Evolutionary conservation across 495 filamentous ascomycete species (phyloP), one percentile per base, ranked within the genome.

Genomic region (Extremus antarcticus): DNA sequence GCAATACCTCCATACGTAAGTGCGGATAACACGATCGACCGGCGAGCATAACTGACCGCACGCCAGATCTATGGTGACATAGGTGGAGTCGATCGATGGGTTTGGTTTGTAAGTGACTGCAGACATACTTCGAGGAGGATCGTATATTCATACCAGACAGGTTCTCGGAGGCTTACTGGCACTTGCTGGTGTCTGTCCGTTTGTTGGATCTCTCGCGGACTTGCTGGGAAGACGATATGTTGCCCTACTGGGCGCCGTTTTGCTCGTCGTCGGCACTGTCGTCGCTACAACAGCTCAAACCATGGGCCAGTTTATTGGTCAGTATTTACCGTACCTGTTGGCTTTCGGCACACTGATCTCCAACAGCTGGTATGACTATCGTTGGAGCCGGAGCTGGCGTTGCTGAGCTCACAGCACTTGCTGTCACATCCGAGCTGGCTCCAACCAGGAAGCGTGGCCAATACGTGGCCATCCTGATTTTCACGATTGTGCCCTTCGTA

Each of bases 201-300:
- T 88, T 55, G 83, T 87, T 21, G 84, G 84, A 7, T 80, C 79
- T n/a, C 60, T 88, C 0, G 86, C 84, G 4, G 85, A 88, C 71
- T 66, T 87, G 11, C 66, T 84, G 47, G 85, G 85, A 35, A 79
- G 85, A 56, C 78, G 85, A 55, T 85, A 76, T 61, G 80, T 87
- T 21, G 84, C 84, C 22, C 71, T 88, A 39, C 63, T 77, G 16
- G 85, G 85, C 0, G 76, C 75, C 13, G 40, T 65, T 1, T 74
- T 84, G 29, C 69, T 87, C 57, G 72, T 81, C 45, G 25, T 86
- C 29, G 85, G 83, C n/a, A 81, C 82, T 69, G 78, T 85, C 25
- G 70, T 87, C 22, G 76, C 75, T 57, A 76, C 77, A 20, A 83
- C 81, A 9, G 84, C 83, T 2, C 56, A 80, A n/a, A 74, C 60